Evolutionary conservation across 2,329 filamentous ascomycete species (phyloP), one percentile per base, ranked within the genome.

Genomic region (Pseudogymnoascus sp.): DNA sequence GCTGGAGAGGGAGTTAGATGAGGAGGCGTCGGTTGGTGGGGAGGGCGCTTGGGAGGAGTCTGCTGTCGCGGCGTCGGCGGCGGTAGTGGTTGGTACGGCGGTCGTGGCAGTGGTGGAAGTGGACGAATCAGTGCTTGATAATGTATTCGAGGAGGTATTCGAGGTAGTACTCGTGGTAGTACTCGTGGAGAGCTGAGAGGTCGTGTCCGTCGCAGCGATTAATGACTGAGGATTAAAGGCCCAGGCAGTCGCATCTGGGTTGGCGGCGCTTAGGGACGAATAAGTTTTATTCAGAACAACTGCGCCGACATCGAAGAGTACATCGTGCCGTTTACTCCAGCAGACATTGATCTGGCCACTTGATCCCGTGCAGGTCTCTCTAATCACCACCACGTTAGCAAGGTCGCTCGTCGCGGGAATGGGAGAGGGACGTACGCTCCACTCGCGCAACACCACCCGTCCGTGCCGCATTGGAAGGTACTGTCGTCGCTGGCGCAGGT

Each of bases 271-370:
- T 1, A 59, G 48, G 18, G 58, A 59, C 4, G 39, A 35, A 28
- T 52, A 56, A 6, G 58, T 59, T 8, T 59, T n/a, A n/a, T 59
- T 59, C 3, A 59, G 58, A 12, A n/a, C 15, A 10, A n/a, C 7
- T 12, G 3, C 3, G 1, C 15, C 39, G 30, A 59, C 12, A 19
- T 59, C 39, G 6, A 23, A 5, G 2, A 59, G 37, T 3, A 48
- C 15, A 55, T 59, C 39, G 5, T 37, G 28, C 13, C 3, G 2
- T 28, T 39, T 48, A 52, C 26, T 55, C 58, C 58, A 59, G 28
- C 58, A 59, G 15, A 48, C 18, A 7, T 59, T 52, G 6, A 33
- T 59, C 23, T 59, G 58, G 5, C 37, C 23, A 3, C 13, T 13
- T 12, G 23, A 9, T 19, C 39, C 35, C n/a, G 58, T 59, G 10